Percentiles rank a stretch among this genome's conserved stretches.
phyloP scores from a whole-genome alignment of 257 asterid genomes.

The Schizonepeta tenuifolia region DNA sequence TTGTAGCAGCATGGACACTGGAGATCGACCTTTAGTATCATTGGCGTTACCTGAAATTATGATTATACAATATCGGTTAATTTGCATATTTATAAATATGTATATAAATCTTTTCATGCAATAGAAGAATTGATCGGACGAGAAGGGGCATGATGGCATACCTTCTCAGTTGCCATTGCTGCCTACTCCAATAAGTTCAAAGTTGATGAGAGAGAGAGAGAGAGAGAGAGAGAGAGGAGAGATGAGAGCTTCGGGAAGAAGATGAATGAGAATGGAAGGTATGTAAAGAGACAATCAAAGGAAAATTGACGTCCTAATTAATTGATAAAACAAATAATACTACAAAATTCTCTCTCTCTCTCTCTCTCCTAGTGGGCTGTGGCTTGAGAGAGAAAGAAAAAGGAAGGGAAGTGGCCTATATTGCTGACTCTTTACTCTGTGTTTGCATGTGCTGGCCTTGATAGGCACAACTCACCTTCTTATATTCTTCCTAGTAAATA shows the following conservation, averaged over 20 bases:
- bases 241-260: background rate
- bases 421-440: constrained; percentile 56
- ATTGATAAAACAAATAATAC: background rate
- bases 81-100: background rate
- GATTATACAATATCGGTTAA: background rate
- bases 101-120: background rate
- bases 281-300: constrained; percentile 11
- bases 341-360: constrained; percentile 19
- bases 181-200: background rate
- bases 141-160: background rate
- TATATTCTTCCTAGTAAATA: constrained; percentile 11
- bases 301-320: constrained; percentile 21
- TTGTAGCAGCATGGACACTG: constrained; percentile 86
- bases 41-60: constrained; percentile 53
- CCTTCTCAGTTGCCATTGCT: constrained; percentile 52
- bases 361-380: background rate
- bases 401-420: background rate
- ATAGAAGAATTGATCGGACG: no score
- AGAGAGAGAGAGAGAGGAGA: constrained; percentile 21
- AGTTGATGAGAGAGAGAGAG: background rate
- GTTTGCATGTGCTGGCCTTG: constrained; percentile 55
- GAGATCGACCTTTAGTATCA: constrained; percentile 82
- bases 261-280: constrained; percentile 13
- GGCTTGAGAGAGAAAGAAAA: background rate
- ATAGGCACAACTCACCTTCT: constrained; percentile 49